Conservation (phyloP, 2,329 filamentous ascomycete species). For the Chaetomiaceae sp. region DNA sequence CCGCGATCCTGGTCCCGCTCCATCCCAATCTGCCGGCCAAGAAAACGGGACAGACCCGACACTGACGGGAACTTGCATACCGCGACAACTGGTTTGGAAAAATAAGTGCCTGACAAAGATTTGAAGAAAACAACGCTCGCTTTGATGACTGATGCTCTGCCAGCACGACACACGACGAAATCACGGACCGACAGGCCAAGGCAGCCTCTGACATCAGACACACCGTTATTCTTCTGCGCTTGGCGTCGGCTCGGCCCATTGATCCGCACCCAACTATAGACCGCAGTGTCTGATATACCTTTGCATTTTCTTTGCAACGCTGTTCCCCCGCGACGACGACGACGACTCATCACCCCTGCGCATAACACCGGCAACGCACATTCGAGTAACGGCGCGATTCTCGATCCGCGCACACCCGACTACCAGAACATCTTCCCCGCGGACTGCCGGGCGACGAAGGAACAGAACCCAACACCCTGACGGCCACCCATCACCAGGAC, state of each 20-base stretch:
- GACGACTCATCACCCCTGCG: not conserved
- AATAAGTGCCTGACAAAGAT: conserved; percentile 7
- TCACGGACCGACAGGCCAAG: too few relatives aligned
- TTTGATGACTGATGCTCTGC: too few relatives aligned
- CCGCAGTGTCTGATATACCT: conserved; percentile 16
- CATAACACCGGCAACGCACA: conserved; percentile 15
- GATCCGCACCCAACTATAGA: conserved; percentile 15
- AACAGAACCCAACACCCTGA: not conserved
- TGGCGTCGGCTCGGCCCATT: too few relatives aligned
- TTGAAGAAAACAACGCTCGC: not conserved
- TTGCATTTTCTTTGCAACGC: not conserved
- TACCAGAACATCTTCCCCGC: not conserved
- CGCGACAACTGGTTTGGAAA: not conserved
- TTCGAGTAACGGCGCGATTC: conserved; percentile 1
- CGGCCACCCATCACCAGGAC: not conserved
- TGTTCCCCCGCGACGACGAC: not conserved
- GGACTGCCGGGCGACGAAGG: not conserved
- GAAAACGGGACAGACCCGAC: not conserved
- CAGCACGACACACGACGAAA: not conserved
- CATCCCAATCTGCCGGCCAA: not conserved
- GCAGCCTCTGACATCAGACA: conserved; percentile 5
- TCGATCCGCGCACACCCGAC: not conserved
- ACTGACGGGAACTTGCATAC: not conserved
- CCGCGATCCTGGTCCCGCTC: not conserved
- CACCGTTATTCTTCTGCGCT: not conserved